Percentiles rank a stretch among this genome's conserved stretches.
Conservation (phyloP, 441 rosid species). For the Raphanus hybrid region DNA sequence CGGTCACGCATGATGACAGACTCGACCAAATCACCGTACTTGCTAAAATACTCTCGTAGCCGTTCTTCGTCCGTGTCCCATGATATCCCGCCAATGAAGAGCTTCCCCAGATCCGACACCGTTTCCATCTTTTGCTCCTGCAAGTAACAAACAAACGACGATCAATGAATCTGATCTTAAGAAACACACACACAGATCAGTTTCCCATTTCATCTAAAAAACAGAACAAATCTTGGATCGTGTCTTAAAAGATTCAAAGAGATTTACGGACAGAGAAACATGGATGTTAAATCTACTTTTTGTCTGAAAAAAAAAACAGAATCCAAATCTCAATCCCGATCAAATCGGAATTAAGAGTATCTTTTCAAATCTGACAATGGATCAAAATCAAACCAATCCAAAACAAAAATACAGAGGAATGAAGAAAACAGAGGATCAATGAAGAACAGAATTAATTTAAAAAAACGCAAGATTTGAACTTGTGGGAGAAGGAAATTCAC, state of each 20-base stretch:
- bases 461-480: constrained; percentile 32
- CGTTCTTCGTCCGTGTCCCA: constrained; percentile 81
- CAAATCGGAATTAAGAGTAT: no score
- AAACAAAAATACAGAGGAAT: no score
- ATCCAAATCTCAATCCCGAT: no score
- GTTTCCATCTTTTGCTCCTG: constrained; percentile 71
- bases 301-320: constrained; percentile 26
- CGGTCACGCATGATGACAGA: constrained; percentile 81
- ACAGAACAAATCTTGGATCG: constrained; percentile 17
- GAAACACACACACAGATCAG: constrained; percentile 19
- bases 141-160: constrained; percentile 38
- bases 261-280: no score
- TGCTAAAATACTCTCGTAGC: constrained; percentile 63
- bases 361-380: no score
- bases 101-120: constrained; percentile 84
- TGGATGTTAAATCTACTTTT: background rate
- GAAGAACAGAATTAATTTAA: no score
- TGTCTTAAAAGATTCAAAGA: constrained; percentile 19
- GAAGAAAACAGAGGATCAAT: no score
- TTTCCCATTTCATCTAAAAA: constrained; percentile 28
- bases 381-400: no score
- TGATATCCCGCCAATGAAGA: constrained; percentile 79
- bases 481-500: constrained; percentile 46
- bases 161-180: constrained; percentile 44
- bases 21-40: constrained; percentile 69